These are phyloP conservation scores for Clathrus columnatus DNA, from an alignment of 768 basidiomycete species.

Conservation along the genomic window DNA sequence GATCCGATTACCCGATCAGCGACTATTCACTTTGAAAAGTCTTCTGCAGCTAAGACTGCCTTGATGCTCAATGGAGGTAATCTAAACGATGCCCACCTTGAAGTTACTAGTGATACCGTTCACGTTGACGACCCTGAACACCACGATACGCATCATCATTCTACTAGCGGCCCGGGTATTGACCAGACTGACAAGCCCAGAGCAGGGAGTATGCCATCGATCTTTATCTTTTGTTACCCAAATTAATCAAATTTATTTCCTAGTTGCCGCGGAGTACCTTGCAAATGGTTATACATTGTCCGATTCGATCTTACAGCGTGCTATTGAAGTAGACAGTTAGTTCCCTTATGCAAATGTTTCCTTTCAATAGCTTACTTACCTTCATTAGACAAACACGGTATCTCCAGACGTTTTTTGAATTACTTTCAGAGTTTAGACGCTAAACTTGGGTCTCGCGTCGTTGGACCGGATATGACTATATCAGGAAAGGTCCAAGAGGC, in stretches of 20 bases:
- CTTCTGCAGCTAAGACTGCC: constrained; percentile 76
- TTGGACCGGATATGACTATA: constrained; percentile 77
- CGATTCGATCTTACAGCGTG: constrained; percentile 67
- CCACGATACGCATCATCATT: constrained; percentile 18
- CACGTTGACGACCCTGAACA: constrained; percentile 47
- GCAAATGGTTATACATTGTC: constrained; percentile 81
- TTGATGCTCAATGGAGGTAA: constrained; percentile 76
- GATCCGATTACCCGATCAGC: constrained; percentile 41
- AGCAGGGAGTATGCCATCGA: constrained; percentile 54
- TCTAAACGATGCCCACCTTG: constrained; percentile 62
- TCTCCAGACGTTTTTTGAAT: constrained; percentile 73
- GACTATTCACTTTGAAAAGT: constrained; percentile 77
- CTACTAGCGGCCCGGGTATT: constrained; percentile 23
- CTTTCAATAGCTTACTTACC: neutral
- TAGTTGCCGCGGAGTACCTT: constrained; percentile 89
- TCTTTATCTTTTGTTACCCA: neutral
- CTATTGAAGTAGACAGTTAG: constrained; percentile 72
- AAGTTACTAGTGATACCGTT: constrained; percentile 60
- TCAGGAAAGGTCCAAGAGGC: constrained; percentile 63
- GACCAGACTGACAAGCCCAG: constrained; percentile 90
- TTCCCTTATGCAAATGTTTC: neutral
- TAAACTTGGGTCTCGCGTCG: constrained; percentile 54
- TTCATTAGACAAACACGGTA: constrained; percentile 65
- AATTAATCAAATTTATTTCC: constrained; percentile 5
- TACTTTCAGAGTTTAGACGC: constrained; percentile 72